Percentiles rank a stretch among this genome's conserved stretches.
phyloP scores from a whole-genome alignment of 2,329 filamentous ascomycete species.

The Exophiala dermatitidis region DNA sequence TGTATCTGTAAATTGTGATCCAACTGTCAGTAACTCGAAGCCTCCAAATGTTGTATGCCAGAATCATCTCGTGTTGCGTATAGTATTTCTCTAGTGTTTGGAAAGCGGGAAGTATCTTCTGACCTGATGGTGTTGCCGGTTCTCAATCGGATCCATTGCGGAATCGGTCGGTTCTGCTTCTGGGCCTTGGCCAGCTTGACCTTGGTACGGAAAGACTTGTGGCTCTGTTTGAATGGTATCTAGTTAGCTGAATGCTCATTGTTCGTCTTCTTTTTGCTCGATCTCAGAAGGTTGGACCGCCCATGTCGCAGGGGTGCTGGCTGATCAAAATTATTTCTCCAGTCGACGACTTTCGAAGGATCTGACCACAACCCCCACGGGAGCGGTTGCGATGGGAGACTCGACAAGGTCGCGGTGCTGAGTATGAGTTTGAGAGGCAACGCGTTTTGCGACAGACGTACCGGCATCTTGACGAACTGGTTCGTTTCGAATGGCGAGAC shows the following conservation, averaged over 20 bases:
- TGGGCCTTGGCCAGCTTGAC: constrained; percentile 99
- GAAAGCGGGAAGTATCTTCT: constrained; percentile 32
- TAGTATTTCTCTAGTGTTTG: not conserved
- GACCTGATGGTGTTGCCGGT: constrained; percentile 99
- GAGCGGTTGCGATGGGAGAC: not conserved
- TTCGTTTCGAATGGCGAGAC: constrained; percentile 21
- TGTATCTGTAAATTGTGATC: constrained; percentile 63
- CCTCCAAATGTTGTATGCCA: not conserved
- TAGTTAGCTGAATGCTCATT: not conserved
- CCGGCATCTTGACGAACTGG: constrained; percentile 49
- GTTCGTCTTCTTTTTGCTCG: not conserved
- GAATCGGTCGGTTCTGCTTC: constrained; percentile 99
- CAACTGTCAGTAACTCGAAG: constrained; percentile 4
- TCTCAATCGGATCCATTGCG: constrained; percentile 98
- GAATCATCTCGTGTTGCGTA: not conserved
- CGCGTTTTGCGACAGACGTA: constrained; percentile 30
- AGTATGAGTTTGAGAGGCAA: not conserved
- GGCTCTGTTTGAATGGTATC: constrained; percentile 33
- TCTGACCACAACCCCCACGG: no score
- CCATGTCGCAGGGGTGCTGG: no score
- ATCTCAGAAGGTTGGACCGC: no score
- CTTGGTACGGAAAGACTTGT: constrained; percentile 99
- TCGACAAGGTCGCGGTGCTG: not conserved
- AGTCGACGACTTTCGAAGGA: no score
- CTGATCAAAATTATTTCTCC: no score